Base-by-base conservation (phyloP, 257 asterid species). In the Rubia yunnanensis region DNA sequence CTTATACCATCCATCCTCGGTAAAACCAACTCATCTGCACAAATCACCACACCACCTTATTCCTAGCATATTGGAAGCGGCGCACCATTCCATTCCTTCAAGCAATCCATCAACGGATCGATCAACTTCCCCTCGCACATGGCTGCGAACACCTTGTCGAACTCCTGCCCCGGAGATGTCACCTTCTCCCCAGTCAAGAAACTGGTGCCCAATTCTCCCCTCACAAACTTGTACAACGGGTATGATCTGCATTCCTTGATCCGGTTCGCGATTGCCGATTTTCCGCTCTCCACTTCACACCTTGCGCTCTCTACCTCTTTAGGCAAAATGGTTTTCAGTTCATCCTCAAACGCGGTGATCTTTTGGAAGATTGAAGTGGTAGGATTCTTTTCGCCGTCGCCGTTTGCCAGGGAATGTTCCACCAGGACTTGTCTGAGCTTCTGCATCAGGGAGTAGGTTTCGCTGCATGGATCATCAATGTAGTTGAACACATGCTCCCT, bases 81-180 rank as follows among this genome's bases (percentile, higher is more conserved):
- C 60, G 71, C 28, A 35, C 78, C 78, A 64, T 74, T 55, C 78
- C 78, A 74, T 3, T 28, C 74, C 50, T 70, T 74, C 72, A 74
- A 64, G 36, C 78, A 74, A 32, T 70, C 79, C 69, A 74, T 36
- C 75, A 74, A 65, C 24, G 79, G 72, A 50, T 66, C 79, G 59
- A 74, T 69, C 79, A 74, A 46, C 50, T 64, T 69, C 38, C 79
- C 79, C 10, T 64, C 54, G 26, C 71, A 69, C 11, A 74, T 64
- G 18, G 79, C 79, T 0, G 74, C 57, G 64, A 74, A 74, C 2
- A 74, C 79, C 72, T 57, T 65, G 71, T 69, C 79, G 31, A 74
- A 74, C 30, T 74, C 79, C 38, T 74, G 75, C 3, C 79, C 79
- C 0, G 79, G 79, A 3, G 79, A 74, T 14, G 26, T 20, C 10